Base-by-base conservation (phyloP, 2,329 filamentous ascomycete species). In the Monilinia fructicola region DNA sequence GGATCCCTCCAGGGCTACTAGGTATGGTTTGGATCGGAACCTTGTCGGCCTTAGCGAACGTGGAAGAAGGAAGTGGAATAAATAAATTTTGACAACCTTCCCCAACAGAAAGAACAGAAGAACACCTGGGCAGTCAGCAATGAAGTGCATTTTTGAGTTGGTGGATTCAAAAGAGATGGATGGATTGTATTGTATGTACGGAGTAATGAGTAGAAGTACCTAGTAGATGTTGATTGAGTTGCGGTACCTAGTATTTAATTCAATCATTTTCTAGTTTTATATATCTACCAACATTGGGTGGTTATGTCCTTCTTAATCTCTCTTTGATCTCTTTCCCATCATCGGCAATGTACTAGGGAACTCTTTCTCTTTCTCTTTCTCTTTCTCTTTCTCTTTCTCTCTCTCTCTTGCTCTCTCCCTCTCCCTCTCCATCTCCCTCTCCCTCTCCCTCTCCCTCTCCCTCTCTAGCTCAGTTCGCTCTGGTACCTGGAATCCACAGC, bases 31-130 rank as follows among this genome's bases (percentile, higher is more conserved):
- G 44, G 44, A 53, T 59, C 53, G 23, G 31, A 65, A 60, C 64
- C 54, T 65, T 65, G 64, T 65, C 64, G 38, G 54, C 64, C 64
- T 65, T 65, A 65, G 64, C 64, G 64, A 65, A 65, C 55, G 52
- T 65, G 54, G 55, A 42, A 65, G 64, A 65, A 65, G 54, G 46
- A 44, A 61, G 56, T 65, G 50, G 64, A 65, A 65, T 38, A 18
- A 50, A 18, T 54, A 35, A 58, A 21, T 55, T 48, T 42, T 23
- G 46, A 35, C 1, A 35, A 35, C 21, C 44, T 28, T 42, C 40
- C 10, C 16, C 40, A 42, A 42, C 16, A 42, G 11, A 40, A 40
- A 40, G 38, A 60, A 38, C 14, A 38, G 28, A 35, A 59, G 28
- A 11, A 18, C 7, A 10, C n/a, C n/a, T n/a, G n/a, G n/a, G n/a